These are phyloP conservation scores for Cladosporium cucumerinum DNA, from an alignment of 2,329 filamentous ascomycete genomes.

Conservation along the genomic window DNA sequence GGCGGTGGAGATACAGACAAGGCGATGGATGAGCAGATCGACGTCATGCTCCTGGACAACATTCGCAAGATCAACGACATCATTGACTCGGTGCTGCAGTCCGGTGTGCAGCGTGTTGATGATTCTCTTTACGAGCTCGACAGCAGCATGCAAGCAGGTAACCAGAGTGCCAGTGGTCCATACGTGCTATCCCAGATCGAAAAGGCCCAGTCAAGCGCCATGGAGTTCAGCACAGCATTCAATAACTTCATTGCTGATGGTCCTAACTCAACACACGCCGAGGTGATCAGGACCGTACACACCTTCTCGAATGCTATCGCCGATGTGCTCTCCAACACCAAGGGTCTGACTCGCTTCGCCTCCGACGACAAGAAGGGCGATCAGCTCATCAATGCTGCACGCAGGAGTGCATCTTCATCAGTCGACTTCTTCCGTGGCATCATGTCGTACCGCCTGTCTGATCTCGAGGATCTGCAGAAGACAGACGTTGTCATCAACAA, in stretches of 20 bases:
- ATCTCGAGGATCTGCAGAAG: slow-evolving; percentile 85
- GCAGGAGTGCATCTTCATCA: slow-evolving; percentile 79
- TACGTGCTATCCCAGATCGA: slow-evolving; percentile 97
- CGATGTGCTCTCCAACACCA: slow-evolving; percentile 93
- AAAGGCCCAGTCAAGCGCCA: slow-evolving; percentile 89
- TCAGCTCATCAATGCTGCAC: slow-evolving; percentile 74
- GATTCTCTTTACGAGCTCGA: slow-evolving; percentile 96
- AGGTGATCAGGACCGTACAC: slow-evolving; percentile 90
- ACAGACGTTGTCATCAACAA: slow-evolving; percentile 96
- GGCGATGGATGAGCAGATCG: slow-evolving; percentile 84
- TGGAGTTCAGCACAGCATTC: slow-evolving; percentile 96
- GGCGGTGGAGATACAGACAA: slow-evolving; percentile 64
- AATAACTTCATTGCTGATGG: slow-evolving; percentile 98
- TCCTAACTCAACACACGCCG: slow-evolving; percentile 81
- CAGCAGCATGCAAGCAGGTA: slow-evolving; percentile 96
- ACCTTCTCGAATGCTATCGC: slow-evolving; percentile 86
- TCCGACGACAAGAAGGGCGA: slow-evolving; percentile 95
- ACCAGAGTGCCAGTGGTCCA: slow-evolving; percentile 92
- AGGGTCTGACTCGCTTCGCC: slow-evolving; percentile 87
- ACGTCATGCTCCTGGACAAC: slow-evolving; percentile 80
- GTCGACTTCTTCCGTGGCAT: slow-evolving; percentile 94
- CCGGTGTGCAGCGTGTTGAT: slow-evolving; percentile 88
- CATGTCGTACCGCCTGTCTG: slow-evolving; percentile 89
- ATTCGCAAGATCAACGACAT: slow-evolving; percentile 94
- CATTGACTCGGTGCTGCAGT: slow-evolving; percentile 92